A percentile compares a stretch with the other conserved stretches of the same genome.
Conservation (phyloP, 495 filamentous ascomycete genomes). For the Penicillium desertorum region DNA sequence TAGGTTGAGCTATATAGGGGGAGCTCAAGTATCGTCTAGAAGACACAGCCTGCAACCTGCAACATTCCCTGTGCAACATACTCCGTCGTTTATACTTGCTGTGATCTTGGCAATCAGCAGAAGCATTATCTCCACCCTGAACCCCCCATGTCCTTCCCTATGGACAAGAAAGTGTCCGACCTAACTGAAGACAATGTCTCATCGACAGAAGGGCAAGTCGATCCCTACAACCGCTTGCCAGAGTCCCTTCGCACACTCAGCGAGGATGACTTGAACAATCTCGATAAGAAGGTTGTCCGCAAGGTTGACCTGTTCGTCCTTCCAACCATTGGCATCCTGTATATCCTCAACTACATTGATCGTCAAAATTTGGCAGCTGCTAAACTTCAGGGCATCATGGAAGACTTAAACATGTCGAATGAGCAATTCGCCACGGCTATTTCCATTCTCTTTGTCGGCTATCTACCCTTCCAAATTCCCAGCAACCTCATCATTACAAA, state of each 20-base stretch:
- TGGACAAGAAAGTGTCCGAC: conserved; percentile 28
- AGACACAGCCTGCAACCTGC: conserved; percentile 4
- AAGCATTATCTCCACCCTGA: background rate
- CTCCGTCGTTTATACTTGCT: background rate
- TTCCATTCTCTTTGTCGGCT: conserved; percentile 42
- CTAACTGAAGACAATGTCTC: conserved; percentile 29
- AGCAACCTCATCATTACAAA: conserved; percentile 58
- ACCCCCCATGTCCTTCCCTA: conserved; percentile 3
- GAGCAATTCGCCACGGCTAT: conserved; percentile 33
- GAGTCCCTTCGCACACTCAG: conserved; percentile 29
- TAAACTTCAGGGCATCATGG: conserved; percentile 25
- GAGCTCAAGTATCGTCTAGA: conserved; percentile 5
- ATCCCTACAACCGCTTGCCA: conserved; percentile 30
- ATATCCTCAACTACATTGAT: conserved; percentile 44
- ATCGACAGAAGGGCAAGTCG: conserved; percentile 36
- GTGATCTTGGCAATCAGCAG: background rate
- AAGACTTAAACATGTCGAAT: conserved; percentile 30
- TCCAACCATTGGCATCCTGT: conserved; percentile 39
- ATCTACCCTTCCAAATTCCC: conserved; percentile 57
- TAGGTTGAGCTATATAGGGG: conserved; percentile 15
- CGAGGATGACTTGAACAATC: conserved; percentile 26
- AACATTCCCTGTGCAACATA: background rate
- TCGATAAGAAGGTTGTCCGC: conserved; percentile 39
- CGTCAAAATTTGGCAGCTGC: conserved; percentile 17
- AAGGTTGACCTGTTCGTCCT: conserved; percentile 44